A percentile compares a stretch with the other conserved stretches of the same genome.
These are phyloP conservation scores for Stagonosporopsis vannaccii DNA, from an alignment of 2,329 filamentous ascomycete genomes.

Conservation along the genomic window DNA sequence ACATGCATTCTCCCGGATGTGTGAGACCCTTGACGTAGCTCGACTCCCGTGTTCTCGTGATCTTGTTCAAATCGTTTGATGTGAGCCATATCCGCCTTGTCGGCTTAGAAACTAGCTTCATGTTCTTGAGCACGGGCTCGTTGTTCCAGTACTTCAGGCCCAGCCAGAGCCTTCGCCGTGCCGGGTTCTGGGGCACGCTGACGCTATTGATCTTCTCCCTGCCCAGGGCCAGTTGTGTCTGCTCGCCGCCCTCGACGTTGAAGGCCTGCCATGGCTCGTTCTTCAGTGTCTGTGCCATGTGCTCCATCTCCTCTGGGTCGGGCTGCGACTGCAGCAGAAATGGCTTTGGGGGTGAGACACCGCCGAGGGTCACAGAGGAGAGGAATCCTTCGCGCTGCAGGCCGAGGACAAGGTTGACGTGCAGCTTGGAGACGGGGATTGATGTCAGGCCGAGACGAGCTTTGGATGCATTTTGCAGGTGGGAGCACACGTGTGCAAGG, in stretches of 20 bases:
- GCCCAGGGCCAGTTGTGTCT: conserved; percentile 23
- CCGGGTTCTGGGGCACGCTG: conserved; percentile 65
- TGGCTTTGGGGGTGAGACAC: conserved; percentile 60
- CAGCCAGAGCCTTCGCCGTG: conserved; percentile 80
- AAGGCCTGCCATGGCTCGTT: conserved; percentile 53
- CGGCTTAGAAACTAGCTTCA: conserved; percentile 75
- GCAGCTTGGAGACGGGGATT: conserved; percentile 79
- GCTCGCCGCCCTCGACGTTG: conserved; percentile 12
- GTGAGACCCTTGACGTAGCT: conserved; percentile 75
- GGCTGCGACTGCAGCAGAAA: conserved; percentile 43
- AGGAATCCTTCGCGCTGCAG: conserved; percentile 86
- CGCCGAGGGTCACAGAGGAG: conserved; percentile 77
- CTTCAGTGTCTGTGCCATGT: conserved; percentile 43
- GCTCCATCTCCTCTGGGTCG: conserved; percentile 36
- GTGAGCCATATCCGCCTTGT: conserved; percentile 74
- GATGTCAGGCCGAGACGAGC: conserved; percentile 87
- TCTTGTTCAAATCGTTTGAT: conserved; percentile 65
- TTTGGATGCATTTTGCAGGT: conserved; percentile 86
- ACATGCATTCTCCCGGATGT: conserved; percentile 81
- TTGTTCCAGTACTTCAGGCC: conserved; percentile 90
- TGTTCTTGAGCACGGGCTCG: conserved; percentile 75
- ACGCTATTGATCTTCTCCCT: conserved; percentile 33
- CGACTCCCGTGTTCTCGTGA: conserved; percentile 73
- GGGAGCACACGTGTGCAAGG: conserved; percentile 83
- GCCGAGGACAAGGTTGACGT: conserved; percentile 76